phyloP scores from a whole-genome alignment of 1,139 yeast species.

The Suhomyces bolitotheri region DNA sequence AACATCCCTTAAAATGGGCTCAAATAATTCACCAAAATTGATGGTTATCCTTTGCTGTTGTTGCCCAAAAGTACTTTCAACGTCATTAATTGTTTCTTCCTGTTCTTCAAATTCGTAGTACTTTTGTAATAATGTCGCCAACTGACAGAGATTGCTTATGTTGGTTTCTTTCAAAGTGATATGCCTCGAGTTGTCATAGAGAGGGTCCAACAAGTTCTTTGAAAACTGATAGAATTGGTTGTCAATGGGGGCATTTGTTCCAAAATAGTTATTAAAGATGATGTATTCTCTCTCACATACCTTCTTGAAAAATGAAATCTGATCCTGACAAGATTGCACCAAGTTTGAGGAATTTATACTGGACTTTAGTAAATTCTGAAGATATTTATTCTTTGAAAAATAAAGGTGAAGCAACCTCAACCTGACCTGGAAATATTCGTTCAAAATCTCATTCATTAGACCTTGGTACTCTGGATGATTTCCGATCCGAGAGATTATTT shows the following conservation, averaged over 20 bases:
- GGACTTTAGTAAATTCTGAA: constrained; percentile 9
- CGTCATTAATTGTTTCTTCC: constrained; percentile 16
- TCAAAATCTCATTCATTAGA: constrained; percentile 63
- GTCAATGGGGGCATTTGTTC: constrained; percentile 18
- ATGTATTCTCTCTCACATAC: constrained; percentile 61
- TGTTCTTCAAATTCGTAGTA: constrained; percentile 63
- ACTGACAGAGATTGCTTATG: constrained; percentile 68
- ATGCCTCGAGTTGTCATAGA: constrained; percentile 69
- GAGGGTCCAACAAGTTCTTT: constrained; percentile 65
- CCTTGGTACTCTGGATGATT: constrained; percentile 63
- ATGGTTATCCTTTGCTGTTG: constrained; percentile 20
- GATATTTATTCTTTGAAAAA: constrained; percentile 12
- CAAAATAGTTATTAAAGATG: constrained; percentile 57
- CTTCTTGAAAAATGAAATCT: constrained; percentile 57
- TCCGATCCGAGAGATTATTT: constrained; percentile 51
- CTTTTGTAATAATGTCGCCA: constrained; percentile 68
- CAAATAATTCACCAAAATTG: constrained; percentile 60
- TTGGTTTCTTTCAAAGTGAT: constrained; percentile 67
- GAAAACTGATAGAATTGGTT: constrained; percentile 56
- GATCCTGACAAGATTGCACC: constrained; percentile 59
- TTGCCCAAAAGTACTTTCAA: constrained; percentile 6
- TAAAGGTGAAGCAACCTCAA: constrained; percentile 45
- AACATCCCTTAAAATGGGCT: constrained; percentile 71
- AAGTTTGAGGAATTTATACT: constrained; percentile 24
- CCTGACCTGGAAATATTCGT: constrained; percentile 62